These are phyloP conservation scores for Hippophae rhamnoides DNA, from an alignment of 306 rosid genomes.

Conservation along the genomic window DNA sequence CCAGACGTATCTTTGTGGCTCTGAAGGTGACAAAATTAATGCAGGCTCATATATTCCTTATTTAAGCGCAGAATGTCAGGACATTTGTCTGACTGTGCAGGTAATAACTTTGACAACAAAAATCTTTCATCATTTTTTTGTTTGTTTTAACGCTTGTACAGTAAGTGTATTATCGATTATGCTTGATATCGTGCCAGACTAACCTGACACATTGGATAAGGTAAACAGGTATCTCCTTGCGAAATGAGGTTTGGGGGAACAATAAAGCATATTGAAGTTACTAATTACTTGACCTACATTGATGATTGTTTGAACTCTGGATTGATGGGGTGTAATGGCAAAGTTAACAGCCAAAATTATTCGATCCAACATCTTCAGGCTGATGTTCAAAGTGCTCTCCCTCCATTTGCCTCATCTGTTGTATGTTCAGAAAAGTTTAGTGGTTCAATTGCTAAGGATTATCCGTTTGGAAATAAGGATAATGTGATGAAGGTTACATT, in stretches of 20 bases:
- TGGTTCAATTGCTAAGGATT: conserved; percentile 32
- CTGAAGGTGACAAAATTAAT: conserved; percentile 21
- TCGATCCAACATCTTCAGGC: conserved; percentile 45
- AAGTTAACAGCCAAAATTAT: conserved; percentile 30
- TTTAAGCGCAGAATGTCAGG: conserved; percentile 58
- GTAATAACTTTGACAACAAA: conserved; percentile 34
- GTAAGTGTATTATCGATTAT: conserved; percentile 12
- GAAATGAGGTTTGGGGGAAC: conserved; percentile 49
- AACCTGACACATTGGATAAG: conserved; percentile 27
- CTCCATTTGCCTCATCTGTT: conserved; percentile 37
- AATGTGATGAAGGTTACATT: conserved; percentile 46
- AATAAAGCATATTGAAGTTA: conserved; percentile 48
- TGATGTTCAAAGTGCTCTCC: conserved; percentile 58
- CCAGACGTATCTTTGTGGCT: conserved; percentile 19
- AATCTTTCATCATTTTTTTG: conserved; percentile 10
- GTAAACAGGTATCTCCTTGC: conserved; percentile 57
- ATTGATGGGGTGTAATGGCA: conserved; percentile 12
- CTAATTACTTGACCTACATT: conserved; percentile 40
- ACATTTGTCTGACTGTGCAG: conserved; percentile 48
- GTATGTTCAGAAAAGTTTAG: conserved; percentile 31
- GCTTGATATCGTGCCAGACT: conserved; percentile 16
- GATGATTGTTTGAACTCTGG: conserved; percentile 22
- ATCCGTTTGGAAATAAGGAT: conserved; percentile 40
- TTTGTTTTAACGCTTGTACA: conserved; percentile 16
- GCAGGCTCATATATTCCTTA: conserved; percentile 33